A percentile compares a stretch with the other conserved stretches of the same genome.
These are phyloP conservation scores for Sarcocystis neurona DNA, from an alignment of 169 alveolate genomes.

Conservation along the genomic window DNA sequence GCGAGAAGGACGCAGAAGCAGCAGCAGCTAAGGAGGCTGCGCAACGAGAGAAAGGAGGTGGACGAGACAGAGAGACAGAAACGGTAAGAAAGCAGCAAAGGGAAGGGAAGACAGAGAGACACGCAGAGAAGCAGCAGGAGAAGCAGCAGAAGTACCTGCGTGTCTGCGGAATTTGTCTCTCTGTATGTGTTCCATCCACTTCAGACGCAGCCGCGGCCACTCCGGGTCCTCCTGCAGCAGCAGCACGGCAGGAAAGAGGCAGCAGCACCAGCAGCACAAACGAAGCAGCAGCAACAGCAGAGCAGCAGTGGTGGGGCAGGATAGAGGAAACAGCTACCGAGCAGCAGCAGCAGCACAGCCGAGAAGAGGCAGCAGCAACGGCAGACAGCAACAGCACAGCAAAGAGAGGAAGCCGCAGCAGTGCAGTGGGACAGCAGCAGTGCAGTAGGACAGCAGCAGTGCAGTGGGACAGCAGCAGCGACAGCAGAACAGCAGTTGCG, in stretches of 20 bases:
- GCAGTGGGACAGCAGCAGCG: too few species aligned
- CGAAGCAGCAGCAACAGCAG: neutral
- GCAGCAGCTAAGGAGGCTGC: too few species aligned
- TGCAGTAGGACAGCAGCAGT: too few species aligned
- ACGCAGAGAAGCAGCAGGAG: neutral
- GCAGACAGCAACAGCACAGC: too few species aligned
- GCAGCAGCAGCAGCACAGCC: too few species aligned
- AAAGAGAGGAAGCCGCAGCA: too few species aligned
- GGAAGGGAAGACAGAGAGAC: neutral
- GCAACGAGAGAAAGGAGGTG: too few species aligned
- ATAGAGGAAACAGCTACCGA: neutral
- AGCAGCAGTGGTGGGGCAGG: neutral
- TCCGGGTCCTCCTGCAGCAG: constrained; percentile 56
- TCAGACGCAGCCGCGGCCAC: constrained; percentile 62
- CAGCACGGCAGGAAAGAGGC: neutral
- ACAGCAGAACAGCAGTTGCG: too few species aligned
- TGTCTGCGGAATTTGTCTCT: constrained; percentile 64
- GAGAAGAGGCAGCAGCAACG: too few species aligned
- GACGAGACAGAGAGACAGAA: neutral
- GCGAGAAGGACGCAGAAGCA: too few species aligned
- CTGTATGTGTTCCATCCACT: constrained; percentile 63
- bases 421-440: too few species aligned
- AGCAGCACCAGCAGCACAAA: neutral
- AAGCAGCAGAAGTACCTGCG: constrained; percentile 37
- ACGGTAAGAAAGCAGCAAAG: neutral